Evolutionary conservation across 169 alveolate genomes (phyloP).

Genomic region (Plasmodium billcollinsi): DNA sequence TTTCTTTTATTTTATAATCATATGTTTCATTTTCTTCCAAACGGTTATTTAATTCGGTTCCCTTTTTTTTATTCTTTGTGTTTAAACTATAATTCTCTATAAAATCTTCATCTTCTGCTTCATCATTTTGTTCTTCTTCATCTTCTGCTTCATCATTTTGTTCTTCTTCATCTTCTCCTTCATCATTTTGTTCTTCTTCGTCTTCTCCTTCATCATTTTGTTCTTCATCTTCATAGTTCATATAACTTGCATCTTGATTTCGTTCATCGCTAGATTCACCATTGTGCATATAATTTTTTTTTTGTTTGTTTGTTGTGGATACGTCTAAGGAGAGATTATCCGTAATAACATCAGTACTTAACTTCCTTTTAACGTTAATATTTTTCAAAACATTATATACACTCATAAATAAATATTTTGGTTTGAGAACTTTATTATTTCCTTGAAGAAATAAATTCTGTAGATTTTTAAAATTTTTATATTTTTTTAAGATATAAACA

Average conservation of each 20-base stretch:
- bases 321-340: background rate
- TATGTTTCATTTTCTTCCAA: too few relatives aligned
- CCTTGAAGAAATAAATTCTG: conserved; percentile 41
- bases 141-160: background rate
- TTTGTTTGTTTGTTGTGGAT: background rate
- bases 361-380: conserved; percentile 5
- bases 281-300: background rate
- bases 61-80: background rate
- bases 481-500: conserved; percentile 16
- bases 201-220: background rate
- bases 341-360: conserved; percentile 12
- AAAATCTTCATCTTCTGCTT: background rate
- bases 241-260: background rate
- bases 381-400: conserved; percentile 30
- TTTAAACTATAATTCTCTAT: background rate
- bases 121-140: background rate
- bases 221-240: background rate
- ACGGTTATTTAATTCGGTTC: too few relatives aligned
- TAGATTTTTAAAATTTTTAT: conserved; percentile 12
- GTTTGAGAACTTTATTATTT: conserved; percentile 24
- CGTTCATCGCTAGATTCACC: background rate
- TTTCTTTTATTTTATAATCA: too few relatives aligned
- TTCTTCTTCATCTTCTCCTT: background rate
- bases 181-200: background rate
- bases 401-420: conserved; percentile 27